phyloP scores from a whole-genome alignment of 2,329 filamentous ascomycete species.

The Cladophialophora carrionii region DNA sequence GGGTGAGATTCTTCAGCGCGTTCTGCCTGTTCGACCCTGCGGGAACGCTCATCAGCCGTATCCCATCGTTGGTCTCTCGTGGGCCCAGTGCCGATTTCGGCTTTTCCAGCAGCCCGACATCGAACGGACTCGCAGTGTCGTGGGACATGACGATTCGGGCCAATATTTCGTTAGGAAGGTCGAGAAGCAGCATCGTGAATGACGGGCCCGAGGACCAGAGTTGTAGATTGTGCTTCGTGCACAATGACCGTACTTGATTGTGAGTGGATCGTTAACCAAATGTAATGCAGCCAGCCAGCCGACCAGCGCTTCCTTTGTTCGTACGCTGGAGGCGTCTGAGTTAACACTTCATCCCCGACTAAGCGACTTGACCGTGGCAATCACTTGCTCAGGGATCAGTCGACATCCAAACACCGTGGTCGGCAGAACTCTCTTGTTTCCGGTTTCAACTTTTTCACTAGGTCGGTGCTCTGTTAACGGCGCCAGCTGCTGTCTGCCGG shows the following conservation, averaged over 20 bases:
- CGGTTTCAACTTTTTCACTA: neutral
- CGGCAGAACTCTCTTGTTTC: neutral
- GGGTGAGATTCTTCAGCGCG: conserved; percentile 61
- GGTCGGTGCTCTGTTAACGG: neutral
- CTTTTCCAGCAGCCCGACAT: conserved; percentile 54
- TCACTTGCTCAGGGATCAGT: neutral
- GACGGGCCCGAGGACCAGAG: neutral
- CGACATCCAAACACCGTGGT: neutral
- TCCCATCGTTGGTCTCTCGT: conserved; percentile 8
- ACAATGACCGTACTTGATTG: neutral
- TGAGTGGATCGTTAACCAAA: neutral
- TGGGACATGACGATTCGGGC: conserved; percentile 61
- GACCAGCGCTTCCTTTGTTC: neutral
- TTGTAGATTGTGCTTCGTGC: conserved; percentile 42
- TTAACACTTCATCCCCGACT: neutral
- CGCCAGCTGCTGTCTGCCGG: neutral
- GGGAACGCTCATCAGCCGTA: conserved; percentile 1
- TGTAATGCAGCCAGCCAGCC: neutral
- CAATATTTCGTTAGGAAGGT: conserved; percentile 65
- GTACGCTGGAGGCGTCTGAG: neutral
- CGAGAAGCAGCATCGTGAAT: conserved; percentile 25
- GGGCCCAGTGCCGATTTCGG: conserved; percentile 42
- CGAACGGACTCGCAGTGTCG: conserved; percentile 43
- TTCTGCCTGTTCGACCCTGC: conserved; percentile 34
- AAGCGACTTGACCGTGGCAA: neutral